These are phyloP conservation scores for Trichosporon sp. DNA, from an alignment of 1,284 basidiomycete species.

Conservation along the genomic window DNA sequence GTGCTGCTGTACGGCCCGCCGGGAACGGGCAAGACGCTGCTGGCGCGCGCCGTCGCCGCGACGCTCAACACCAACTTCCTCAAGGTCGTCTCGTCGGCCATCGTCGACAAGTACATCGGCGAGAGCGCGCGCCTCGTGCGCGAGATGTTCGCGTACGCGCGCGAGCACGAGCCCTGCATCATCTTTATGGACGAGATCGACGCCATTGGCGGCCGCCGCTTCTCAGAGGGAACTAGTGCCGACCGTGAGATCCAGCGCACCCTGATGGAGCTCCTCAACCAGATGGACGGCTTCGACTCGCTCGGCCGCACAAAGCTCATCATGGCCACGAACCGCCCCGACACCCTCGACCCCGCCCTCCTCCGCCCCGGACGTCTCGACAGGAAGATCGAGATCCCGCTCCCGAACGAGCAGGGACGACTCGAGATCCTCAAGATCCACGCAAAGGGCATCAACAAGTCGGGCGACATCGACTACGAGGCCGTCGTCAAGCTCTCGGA, in stretches of 20 bases:
- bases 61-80: conserved; percentile 96
- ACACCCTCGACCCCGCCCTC: conserved; percentile 95
- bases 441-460: conserved; percentile 88
- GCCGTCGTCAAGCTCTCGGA: conserved; percentile 96
- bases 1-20: conserved; percentile 97
- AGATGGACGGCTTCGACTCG: conserved; percentile 99
- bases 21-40: conserved; percentile 90
- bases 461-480: conserved; percentile 91
- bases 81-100: conserved; percentile 97
- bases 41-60: conserved; percentile 92
- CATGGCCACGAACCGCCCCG: conserved; percentile 96
- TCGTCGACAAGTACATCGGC: conserved; percentile 99
- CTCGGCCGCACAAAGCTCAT: conserved; percentile 94
- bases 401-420: conserved; percentile 92
- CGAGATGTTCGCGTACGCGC: conserved; percentile 98
- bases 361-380: conserved; percentile 94
- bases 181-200: conserved; percentile 76
- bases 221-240: conserved; percentile 96
- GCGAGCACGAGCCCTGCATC: conserved; percentile 93
- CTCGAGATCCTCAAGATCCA: conserved; percentile 98
- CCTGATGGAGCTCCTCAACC: conserved; percentile 98
- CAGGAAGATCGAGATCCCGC: conserved; percentile 95
- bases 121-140: conserved; percentile 91
- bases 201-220: conserved; percentile 90
- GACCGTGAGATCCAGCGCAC: conserved; percentile 99